Evolutionary conservation across 2,329 filamentous ascomycete genomes (phyloP), one percentile per base, ranked within the genome.

Genomic region (Laburnicola sp.): DNA sequence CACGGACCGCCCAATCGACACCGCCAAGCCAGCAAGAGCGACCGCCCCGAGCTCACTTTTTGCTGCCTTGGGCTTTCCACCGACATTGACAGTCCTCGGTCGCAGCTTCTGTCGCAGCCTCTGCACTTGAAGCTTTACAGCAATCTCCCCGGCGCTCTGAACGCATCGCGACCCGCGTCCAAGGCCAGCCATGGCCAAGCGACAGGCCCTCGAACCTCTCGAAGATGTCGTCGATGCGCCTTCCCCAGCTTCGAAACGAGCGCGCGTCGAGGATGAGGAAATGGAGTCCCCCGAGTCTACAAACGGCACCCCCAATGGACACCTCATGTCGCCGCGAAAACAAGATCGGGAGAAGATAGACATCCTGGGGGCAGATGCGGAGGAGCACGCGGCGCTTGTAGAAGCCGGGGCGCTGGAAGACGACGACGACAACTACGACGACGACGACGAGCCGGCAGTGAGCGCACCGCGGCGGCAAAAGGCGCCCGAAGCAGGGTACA

Each of bases 401-500:
- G 68, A 72, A 54, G 69, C 70, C 26, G 71, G 63, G 39, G 64
- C 65, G 60, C 57, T 63, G 27, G 62, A 63, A 27, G 60, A 62
- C 23, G 62, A 57, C 26, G 63, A 64, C 50, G 32, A 28, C 11
- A 21, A 48, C 27, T 4, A 25, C 9, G 58, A 69, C 10, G 69
- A 74, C 8, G 70, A 69, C 5, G 65, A 77, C 11, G 74, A 76
- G 48, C 66, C 68, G 30, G 67, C 70, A 40, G 55, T 75, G 42
- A 62, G 69, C 37, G 79, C 75, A n/a, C 78, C 81, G 21, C 78
- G 79, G 59, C 85, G 90, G 58, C 91, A 96, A 72, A 79, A 80
- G 43, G 89, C 87, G 38, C 91, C 93, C 11, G 84, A 89, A 30
- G 88, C 88, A 70, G 93, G 93, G 56, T 99, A 97, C 77, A 87